These are phyloP conservation scores for Coccomyxa sp. DNA, from an alignment of 139 green algal genomes.

Conservation along the genomic window DNA sequence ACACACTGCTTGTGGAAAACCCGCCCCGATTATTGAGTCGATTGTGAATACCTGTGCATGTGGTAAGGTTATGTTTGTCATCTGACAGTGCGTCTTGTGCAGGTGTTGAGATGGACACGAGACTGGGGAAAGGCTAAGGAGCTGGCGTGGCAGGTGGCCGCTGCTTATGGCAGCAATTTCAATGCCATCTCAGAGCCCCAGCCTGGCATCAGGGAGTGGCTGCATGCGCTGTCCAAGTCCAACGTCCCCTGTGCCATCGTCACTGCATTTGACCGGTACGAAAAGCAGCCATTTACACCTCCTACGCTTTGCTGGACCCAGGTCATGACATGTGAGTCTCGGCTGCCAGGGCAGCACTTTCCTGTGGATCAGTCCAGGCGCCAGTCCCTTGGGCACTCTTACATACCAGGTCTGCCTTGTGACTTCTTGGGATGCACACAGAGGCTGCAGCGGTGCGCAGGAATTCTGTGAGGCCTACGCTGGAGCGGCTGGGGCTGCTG, in stretches of 20 bases:
- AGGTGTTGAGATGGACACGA: slow-evolving; percentile 67
- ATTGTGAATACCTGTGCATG: no score
- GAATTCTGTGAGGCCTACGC: slow-evolving; percentile 23
- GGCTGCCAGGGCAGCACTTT: no score
- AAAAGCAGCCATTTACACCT: no score
- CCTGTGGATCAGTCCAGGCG: no score
- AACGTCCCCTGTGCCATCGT: slow-evolving; percentile 70
- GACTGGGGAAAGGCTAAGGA: slow-evolving; percentile 41
- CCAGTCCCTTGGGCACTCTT: no score
- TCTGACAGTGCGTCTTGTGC: neutral
- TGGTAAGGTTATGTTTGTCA: no score
- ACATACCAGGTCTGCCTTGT: no score
- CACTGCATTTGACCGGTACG: slow-evolving; percentile 40
- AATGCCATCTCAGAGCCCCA: slow-evolving; percentile 10
- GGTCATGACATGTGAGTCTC: neutral
- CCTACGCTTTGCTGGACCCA: neutral
- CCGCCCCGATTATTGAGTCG: no score
- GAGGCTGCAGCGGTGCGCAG: neutral
- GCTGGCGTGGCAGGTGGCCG: slow-evolving; percentile 53
- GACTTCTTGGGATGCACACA: neutral
- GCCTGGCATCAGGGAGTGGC: slow-evolving; percentile 57
- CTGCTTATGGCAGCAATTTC: slow-evolving; percentile 36
- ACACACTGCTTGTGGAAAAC: no score
- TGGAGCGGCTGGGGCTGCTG: slow-evolving; percentile 56
- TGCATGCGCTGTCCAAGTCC: slow-evolving; percentile 49